These are phyloP conservation scores for Sarcocystis neurona DNA, from an alignment of 169 alveolate genomes.

Conservation along the genomic window DNA sequence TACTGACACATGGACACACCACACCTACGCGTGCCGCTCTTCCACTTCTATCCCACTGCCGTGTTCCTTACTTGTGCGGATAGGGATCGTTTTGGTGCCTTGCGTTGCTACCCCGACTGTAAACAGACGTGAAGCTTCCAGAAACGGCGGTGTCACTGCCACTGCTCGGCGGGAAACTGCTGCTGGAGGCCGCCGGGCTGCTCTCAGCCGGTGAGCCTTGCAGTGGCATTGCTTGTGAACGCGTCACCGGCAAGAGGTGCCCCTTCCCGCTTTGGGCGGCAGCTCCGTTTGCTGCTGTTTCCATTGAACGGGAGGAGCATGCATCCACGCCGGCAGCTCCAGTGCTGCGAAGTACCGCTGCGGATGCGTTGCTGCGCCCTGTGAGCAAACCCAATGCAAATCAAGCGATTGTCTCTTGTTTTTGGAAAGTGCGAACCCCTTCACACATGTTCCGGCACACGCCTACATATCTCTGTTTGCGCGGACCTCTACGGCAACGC, in stretches of 20 bases:
- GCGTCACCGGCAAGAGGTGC: neutral
- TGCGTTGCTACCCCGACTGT: conserved; percentile 58
- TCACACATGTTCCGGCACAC: too few relatives aligned
- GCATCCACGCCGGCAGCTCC: too few relatives aligned
- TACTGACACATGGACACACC: neutral
- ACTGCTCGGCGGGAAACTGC: neutral
- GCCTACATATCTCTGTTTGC: too few relatives aligned
- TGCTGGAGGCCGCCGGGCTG: neutral
- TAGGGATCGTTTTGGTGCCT: conserved; percentile 41
- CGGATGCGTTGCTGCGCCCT: too few relatives aligned
- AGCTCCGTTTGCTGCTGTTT: neutral
- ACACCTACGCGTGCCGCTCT: neutral
- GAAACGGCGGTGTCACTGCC: neutral
- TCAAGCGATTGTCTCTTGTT: too few relatives aligned
- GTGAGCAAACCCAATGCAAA: too few relatives aligned
- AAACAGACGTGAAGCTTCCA: conserved; percentile 35
- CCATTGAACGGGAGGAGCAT: neutral
- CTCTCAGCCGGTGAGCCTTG: neutral
- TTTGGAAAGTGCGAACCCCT: too few relatives aligned
- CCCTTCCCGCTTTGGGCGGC: too few relatives aligned
- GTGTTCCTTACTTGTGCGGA: conserved; percentile 42
- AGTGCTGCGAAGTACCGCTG: too few relatives aligned
- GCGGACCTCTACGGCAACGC: too few relatives aligned
- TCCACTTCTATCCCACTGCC: neutral
- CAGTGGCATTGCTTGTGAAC: too few relatives aligned